Evolutionary conservation across 176 grass and related monocot genomes (phyloP), one percentile per base, ranked within the genome.

Genomic region (Oryza punctata): DNA sequence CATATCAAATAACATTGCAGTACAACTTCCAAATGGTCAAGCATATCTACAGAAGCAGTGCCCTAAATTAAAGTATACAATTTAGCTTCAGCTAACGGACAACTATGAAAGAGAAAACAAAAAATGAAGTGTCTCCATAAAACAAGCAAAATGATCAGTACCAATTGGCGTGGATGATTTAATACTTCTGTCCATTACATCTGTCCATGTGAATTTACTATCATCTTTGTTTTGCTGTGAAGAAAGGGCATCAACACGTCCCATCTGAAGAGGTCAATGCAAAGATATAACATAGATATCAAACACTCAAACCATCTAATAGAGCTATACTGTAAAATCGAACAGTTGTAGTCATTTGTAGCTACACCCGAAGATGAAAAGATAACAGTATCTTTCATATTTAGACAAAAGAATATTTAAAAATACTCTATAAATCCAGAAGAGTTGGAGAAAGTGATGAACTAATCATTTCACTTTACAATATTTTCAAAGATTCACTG

Each of bases 201-300:
- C 87, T 83, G 89, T 92, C 96, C 96, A 98, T 43, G 87, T 74
- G 77, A 91, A 88, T 89, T 87, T 89, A 88, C 40, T 72, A 40
- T 95, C 93, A 63, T 80, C 90, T 91, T 85, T 93, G 79, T 63
- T 91, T 82, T 93, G 91, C 67, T 98, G 93, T 77, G 87, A 87
- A 84, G 91, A 64, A 89, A 94, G 88, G 43, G 88, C 78, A 85
- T 95, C 96, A 86, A 93, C 73, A 73, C 87, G 85, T 61, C 89
- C 96, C 86, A 94, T 93, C 96, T 98, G 76, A 88, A 82, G 81
- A 70, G 50, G 13, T 76, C 24, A 85, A 59, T 54, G 25, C n/a
- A 89, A 88, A 59, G 49, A 63, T 12, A 90, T 97, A 84, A 79
- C 15, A 19, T 73, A 45, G 33, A 65, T 88, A 16, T 2, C 26